phyloP scores from a whole-genome alignment of 1,139 yeast species.

The Protomyces arabidopsidicola region DNA sequence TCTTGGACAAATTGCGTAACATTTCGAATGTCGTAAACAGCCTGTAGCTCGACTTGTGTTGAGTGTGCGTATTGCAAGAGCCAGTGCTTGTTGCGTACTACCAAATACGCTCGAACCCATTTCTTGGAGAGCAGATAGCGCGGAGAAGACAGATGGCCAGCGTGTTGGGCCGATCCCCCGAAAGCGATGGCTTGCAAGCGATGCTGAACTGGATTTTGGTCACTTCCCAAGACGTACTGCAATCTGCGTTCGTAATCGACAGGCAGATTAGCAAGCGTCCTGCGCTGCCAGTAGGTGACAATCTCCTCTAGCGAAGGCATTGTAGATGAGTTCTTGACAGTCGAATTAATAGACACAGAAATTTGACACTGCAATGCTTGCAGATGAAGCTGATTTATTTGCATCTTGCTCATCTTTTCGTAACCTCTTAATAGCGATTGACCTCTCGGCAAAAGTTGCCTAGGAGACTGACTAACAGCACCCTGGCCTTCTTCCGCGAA shows the following conservation, averaged over 20 bases:
- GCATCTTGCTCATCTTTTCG: not conserved
- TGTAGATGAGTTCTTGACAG: not conserved
- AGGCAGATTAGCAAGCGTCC: not conserved
- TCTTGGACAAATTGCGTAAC: not conserved
- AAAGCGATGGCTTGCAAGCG: not conserved
- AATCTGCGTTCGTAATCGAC: not conserved
- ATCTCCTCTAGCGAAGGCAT: not conserved
- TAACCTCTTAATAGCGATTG: not conserved
- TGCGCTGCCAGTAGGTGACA: not conserved
- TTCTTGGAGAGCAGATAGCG: not conserved
- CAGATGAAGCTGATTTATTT: not conserved
- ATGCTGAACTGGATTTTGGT: not conserved
- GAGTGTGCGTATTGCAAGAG: not conserved
- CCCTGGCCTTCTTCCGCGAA: slow-evolving; percentile 16
- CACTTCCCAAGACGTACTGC: not conserved
- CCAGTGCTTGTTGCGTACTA: not conserved
- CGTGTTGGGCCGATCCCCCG: not conserved
- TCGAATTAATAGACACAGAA: not conserved
- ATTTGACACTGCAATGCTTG: not conserved
- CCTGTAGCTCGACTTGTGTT: not conserved
- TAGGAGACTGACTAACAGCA: not conserved
- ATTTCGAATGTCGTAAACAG: not conserved
- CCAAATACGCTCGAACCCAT: not conserved
- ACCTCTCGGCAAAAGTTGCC: not conserved
- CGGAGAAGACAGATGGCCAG: not conserved